phyloP scores from a whole-genome alignment of 805 yeast genomes.

The Lipomyces anomalus region DNA sequence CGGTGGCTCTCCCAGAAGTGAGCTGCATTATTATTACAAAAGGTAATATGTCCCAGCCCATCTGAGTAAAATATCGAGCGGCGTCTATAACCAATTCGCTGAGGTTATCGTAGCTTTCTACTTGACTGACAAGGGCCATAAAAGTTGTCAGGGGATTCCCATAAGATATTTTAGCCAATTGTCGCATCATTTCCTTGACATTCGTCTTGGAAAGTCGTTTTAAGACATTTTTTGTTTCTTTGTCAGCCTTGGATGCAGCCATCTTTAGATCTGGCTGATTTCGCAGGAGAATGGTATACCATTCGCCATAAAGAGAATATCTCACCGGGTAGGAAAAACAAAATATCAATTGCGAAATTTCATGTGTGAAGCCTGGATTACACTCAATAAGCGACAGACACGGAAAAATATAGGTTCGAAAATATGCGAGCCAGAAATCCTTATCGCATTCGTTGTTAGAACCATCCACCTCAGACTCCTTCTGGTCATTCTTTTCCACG shows the following conservation, averaged over 20 bases:
- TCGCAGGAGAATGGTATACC: conserved; percentile 53
- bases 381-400: conserved; percentile 48
- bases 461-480: background rate
- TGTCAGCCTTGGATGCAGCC: conserved; percentile 62
- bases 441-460: conserved; percentile 11
- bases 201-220: conserved; percentile 81
- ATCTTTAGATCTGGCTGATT: conserved; percentile 51
- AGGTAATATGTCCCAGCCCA: conserved; percentile 82
- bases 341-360: conserved; percentile 51
- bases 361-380: conserved; percentile 56
- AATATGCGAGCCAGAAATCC: conserved; percentile 52
- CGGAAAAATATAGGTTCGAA: conserved; percentile 63
- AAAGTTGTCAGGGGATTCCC: conserved; percentile 77
- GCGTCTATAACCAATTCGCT: conserved; percentile 72
- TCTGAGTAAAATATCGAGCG: conserved; percentile 64
- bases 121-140: conserved; percentile 63
- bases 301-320: conserved; percentile 75
- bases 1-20: conserved; percentile 57
- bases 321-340: conserved; percentile 56
- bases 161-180: conserved; percentile 63
- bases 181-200: conserved; percentile 63
- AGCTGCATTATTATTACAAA: conserved; percentile 66
- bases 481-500: background rate
- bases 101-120: conserved; percentile 88
- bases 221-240: conserved; percentile 67